These are phyloP conservation scores for Rhizopus arrhizus DNA, from an alignment of 371 early-diverging fungal species.

Conservation along the genomic window DNA sequence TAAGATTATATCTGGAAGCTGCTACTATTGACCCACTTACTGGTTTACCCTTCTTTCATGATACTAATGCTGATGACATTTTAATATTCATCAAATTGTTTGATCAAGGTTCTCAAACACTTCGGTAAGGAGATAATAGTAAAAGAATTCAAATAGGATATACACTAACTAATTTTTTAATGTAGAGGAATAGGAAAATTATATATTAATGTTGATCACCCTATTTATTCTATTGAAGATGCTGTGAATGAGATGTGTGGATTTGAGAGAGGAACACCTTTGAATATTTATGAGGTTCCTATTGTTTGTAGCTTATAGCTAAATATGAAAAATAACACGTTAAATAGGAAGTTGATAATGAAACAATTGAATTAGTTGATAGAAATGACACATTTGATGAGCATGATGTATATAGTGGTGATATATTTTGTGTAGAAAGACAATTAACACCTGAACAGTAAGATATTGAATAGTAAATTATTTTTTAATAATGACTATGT, in stretches of 20 bases:
- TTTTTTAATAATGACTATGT: neutral
- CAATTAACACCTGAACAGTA: constrained; percentile 57
- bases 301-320: neutral
- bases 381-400: constrained; percentile 56
- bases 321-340: neutral
- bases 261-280: constrained; percentile 1
- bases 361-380: constrained; percentile 62
- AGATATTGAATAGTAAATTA: constrained; percentile 5
- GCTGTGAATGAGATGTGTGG: constrained; percentile 49
- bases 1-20: constrained; percentile 22
- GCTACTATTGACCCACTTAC: constrained; percentile 1
- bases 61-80: neutral
- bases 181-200: constrained; percentile 58
- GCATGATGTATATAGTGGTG: constrained; percentile 79
- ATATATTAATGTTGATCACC: constrained; percentile 52
- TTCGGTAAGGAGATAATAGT: constrained; percentile 16
- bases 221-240: constrained; percentile 62
- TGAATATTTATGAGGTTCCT: constrained; percentile 43
- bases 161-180: neutral
- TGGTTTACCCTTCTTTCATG: neutral
- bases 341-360: neutral
- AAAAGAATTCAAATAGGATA: neutral
- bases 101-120: constrained; percentile 19
- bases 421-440: constrained; percentile 82
- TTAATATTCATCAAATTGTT: constrained; percentile 30